Evolutionary conservation across 495 filamentous ascomycete species (phyloP), one percentile per base, ranked within the genome.

Genomic region (Penicillium riverlandense): DNA sequence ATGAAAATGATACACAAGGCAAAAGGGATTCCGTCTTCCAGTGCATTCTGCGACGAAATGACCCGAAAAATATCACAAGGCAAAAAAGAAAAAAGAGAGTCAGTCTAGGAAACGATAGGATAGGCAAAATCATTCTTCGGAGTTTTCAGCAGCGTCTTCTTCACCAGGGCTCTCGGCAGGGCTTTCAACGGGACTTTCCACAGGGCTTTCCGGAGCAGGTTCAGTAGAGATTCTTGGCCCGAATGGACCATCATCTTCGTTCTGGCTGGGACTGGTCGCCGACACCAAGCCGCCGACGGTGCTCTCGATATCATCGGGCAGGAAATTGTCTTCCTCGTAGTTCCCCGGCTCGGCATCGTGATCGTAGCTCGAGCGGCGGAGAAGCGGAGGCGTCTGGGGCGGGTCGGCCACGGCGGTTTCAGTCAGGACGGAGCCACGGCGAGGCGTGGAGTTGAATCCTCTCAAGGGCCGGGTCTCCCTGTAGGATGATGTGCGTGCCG

Each of bases 301-400:
- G 45, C 66, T 69, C 32, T 70, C 67, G 14, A 54, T 52, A 31
- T 73, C 69, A 42, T 69, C 67, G 10, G 51, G 52, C 13, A 61
- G 53, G 30, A 66, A 60, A 45, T 48, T 50, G 14, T 55, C 48
- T 10, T 55, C 51, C 22, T 69, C 67, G 41, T 70, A 68, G 41
- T 52, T 62, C 10, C 58, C 57, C 6, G 68, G 66, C 47, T 79
- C 79, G 0, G 85, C 85, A 54, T 90, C 86, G 36, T 74, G 70
- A 55, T 89, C 86, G 53, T 90, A 90, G 51, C 77, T 80, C 12
- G 66, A 74, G 43, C 77, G 64, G 11, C 80, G 74, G 62, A 88
- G 76, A 56, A 89, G 79, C 8, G 83, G 83, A 35, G 86, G 84
- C 27, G 85, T 89, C 36, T 70, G 65, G 30, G 75, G 83, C 37